Evolutionary conservation across 345 rosid genomes (phyloP), one percentile per base, ranked within the genome.

Genomic region (Eucalyptus fibrosa): DNA sequence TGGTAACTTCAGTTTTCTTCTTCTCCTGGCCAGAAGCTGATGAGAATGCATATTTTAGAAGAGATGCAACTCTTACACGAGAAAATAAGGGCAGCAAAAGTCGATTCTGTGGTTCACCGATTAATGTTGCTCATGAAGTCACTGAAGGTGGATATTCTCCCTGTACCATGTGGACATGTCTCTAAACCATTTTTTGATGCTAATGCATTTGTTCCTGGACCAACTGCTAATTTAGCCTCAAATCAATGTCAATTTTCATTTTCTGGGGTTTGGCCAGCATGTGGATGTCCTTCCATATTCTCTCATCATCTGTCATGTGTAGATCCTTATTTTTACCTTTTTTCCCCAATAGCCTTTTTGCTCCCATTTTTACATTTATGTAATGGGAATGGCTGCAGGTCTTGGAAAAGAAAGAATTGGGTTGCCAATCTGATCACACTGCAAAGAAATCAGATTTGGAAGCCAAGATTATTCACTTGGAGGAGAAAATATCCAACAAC

Each of bases 401-500:
- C 40, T 60, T 96, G 89, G 96, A 94, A 90, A 92, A 59, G 89
- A 89, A 93, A 90, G 96, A 94, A 92, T 91, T 92, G 87, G 91
- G 92, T 91, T 89, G 93, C 90, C 91, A 88, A 90, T 90, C 93
- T 89, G 53, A 87, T 85, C 90, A 89, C 86, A 67, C 90, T 88
- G 93, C 92, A 8, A 92, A 88, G 81, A 93, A 92, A 88, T 90
- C 90, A 77, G 95, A 93, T 37, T 90, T 94, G 93, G 92, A 95
- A 91, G 90, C 89, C 87, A 93, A 91, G 88, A 92, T 94, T 87
- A 30, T 11, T 90, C 91, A 91, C 88, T 89, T 96, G 93, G 95
- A 95, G 93, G 91, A 91, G 83, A 95, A 92, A 88, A 17, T 91
- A 21, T 92, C 88, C 18, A 91, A 87, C 86, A 94, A 91, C 14